Percentiles rank a stretch among this genome's conserved stretches.
Conservation (phyloP, 2,329 filamentous ascomycete species). For the Zalaria sp. region DNA sequence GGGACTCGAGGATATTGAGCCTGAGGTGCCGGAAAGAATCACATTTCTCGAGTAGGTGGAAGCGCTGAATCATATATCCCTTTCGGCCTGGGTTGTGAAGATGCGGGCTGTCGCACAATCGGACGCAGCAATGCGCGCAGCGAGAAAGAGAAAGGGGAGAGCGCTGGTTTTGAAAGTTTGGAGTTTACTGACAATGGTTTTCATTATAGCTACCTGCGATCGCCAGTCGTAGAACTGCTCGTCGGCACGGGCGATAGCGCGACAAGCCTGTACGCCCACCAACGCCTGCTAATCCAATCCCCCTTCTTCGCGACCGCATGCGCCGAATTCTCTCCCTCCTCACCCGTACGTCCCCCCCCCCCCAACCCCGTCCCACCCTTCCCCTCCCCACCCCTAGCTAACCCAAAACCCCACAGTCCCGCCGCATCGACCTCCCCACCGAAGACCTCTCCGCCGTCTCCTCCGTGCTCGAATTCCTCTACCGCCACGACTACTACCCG, state of each 20-base stretch:
- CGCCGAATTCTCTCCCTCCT: constrained; percentile 45
- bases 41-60: constrained; percentile 31
- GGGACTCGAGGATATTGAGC: constrained; percentile 29
- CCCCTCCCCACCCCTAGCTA: not conserved
- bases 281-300: constrained; percentile 59
- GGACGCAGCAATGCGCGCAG: not conserved
- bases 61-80: too few relatives aligned
- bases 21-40: constrained; percentile 21
- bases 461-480: constrained; percentile 71
- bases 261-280: constrained; percentile 62
- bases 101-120: too few relatives aligned
- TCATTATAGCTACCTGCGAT: constrained; percentile 35
- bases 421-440: constrained; percentile 51
- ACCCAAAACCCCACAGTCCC: constrained; percentile 29
- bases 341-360: constrained; percentile 38
- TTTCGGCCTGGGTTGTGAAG: too few relatives aligned
- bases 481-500: constrained; percentile 79
- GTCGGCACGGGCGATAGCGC: constrained; percentile 39
- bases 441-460: constrained; percentile 62
- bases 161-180: not conserved
- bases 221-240: constrained; percentile 31
- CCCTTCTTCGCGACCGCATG: constrained; percentile 60
- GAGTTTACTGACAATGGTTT: not conserved
- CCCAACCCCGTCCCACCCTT: not conserved
- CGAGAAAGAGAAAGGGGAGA: not conserved